phyloP scores from a whole-genome alignment of 257 asterid genomes.

The Jaltomata sinuosa region DNA sequence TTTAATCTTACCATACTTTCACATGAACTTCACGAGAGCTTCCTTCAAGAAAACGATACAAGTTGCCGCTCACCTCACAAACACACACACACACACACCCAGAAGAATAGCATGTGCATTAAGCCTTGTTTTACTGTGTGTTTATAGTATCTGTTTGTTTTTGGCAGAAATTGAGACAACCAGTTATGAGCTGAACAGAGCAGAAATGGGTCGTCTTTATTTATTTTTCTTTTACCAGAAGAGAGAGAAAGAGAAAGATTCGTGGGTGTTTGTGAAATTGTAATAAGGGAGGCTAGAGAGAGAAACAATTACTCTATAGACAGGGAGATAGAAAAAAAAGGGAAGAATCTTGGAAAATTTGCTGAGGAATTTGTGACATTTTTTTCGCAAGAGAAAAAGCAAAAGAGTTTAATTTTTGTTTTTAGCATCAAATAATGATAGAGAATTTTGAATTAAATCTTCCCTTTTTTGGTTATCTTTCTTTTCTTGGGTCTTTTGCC shows the following conservation, averaged over 20 bases:
- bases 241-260: not conserved
- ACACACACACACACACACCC: not conserved
- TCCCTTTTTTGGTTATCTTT: not conserved
- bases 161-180: slow-evolving; percentile 5
- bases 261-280: not conserved
- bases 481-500: not conserved
- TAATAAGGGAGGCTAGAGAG: not conserved
- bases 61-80: not conserved
- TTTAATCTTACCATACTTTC: slow-evolving; percentile 18
- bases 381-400: not conserved
- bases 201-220: not conserved
- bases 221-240: not conserved
- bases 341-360: not conserved
- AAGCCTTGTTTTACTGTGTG: not conserved
- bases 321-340: not conserved
- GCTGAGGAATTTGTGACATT: not conserved
- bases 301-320: not conserved
- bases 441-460: not conserved
- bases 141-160: not conserved
- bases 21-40: slow-evolving; percentile 49
- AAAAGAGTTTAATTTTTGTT: not conserved
- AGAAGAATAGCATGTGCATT: not conserved
- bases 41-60: slow-evolving; percentile 11
- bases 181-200: slow-evolving; percentile 1
- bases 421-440: not conserved